A percentile compares a stretch with the other conserved stretches of the same genome.
Evolutionary conservation across 495 filamentous ascomycete genomes (phyloP).

Genomic region (Trichoderma parareesei): DNA sequence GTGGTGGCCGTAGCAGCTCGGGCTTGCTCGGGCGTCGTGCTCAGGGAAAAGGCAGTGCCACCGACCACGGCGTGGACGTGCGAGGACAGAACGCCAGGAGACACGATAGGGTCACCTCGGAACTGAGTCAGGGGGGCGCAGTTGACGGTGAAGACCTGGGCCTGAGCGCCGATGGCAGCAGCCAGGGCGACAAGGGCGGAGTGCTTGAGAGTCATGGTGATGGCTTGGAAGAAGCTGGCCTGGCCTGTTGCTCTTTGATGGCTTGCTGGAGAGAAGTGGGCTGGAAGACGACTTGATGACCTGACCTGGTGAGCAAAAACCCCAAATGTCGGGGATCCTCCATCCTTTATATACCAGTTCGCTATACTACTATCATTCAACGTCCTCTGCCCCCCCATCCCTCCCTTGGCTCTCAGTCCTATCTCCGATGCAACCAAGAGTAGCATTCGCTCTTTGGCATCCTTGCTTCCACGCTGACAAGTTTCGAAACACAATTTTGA

Average conservation of each 20-base stretch:
- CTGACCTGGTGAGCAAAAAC: neutral
- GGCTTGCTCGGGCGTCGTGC: conserved; percentile 40
- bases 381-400: neutral
- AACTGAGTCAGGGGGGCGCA: conserved; percentile 38
- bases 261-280: neutral
- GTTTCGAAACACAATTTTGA: neutral
- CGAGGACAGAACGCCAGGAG: conserved; percentile 45
- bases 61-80: conserved; percentile 66
- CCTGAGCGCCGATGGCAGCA: neutral
- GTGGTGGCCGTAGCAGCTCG: conserved; percentile 16
- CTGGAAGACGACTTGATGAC: neutral
- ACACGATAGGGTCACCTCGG: conserved; percentile 57
- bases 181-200: neutral
- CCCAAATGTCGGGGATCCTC: neutral
- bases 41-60: conserved; percentile 60
- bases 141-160: conserved; percentile 5
- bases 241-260: neutral
- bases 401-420: neutral
- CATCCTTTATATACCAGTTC: neutral
- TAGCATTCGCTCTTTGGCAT: neutral
- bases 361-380: neutral
- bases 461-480: neutral
- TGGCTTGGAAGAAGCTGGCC: neutral
- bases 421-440: neutral
- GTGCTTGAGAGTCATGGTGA: conserved; percentile 1